A percentile compares a stretch with the other conserved stretches of the same genome.
These are phyloP conservation scores for Verticillium nubilum DNA, from an alignment of 2,329 filamentous ascomycete genomes.

Conservation along the genomic window DNA sequence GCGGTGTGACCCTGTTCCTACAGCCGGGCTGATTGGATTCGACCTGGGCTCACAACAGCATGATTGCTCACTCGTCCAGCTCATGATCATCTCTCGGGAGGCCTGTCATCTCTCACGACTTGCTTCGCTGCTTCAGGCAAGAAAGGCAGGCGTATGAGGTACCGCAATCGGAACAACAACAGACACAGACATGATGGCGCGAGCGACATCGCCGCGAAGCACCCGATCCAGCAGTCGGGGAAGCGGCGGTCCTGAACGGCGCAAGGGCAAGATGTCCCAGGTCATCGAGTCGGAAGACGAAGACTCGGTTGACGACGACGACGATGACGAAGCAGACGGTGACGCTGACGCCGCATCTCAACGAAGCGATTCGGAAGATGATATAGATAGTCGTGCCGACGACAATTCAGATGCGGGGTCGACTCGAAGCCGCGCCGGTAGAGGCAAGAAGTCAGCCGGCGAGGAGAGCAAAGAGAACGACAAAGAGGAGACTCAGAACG, in stretches of 20 bases:
- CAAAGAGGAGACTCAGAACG: background rate
- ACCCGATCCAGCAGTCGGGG: background rate
- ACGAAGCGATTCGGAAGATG: background rate
- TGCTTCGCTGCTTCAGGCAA: background rate
- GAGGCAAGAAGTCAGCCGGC: background rate
- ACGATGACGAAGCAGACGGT: background rate
- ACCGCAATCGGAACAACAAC: background rate
- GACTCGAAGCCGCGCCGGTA: background rate
- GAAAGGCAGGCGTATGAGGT: background rate
- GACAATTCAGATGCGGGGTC: background rate
- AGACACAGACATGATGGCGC: background rate
- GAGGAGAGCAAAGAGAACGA: background rate
- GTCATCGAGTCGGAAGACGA: background rate
- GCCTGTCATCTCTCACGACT: background rate
- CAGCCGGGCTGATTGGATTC: background rate
- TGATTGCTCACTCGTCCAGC: background rate
- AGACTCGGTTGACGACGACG: background rate
- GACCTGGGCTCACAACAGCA: background rate
- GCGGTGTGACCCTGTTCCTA: background rate
- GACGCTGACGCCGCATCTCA: background rate
- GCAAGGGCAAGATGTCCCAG: background rate
- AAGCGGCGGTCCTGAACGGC: background rate
- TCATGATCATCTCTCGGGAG: background rate
- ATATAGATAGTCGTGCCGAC: background rate
- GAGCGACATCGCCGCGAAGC: background rate